Evolutionary conservation across 2,329 filamentous ascomycete species (phyloP), one percentile per base, ranked within the genome.

Genomic region (Phaeosphaeria sp.): DNA sequence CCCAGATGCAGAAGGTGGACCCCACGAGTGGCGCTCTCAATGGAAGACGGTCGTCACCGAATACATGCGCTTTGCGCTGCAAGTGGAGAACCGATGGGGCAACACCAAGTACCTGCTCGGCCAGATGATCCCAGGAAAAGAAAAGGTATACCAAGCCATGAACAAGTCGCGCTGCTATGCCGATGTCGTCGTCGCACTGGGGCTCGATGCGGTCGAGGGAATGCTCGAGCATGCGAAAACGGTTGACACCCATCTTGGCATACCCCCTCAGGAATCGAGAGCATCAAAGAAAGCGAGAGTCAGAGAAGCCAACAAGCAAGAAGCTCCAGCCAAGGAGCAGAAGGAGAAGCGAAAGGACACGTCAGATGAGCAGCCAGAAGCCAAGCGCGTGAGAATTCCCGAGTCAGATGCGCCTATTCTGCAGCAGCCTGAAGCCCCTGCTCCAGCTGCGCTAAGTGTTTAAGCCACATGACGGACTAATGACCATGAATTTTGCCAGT

Each of bases 71-170:
- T 85, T 84, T 30, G 85, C 88, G 27, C 82, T 99, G 68, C 87
- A 90, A 55, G 87, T 92, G 13, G 89, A 94, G 73, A 98, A 99
- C 76, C 88, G 89, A 61, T 95, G 89, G 76, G 90, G 90, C 46
- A 99, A 99, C 79, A 97, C 93, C 5, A 99, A 99, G 76, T 99
- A 90, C 74, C 82, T 95, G 30, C 86, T 99, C 25, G 86, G 87
- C 43, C 92, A 97, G 75, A 85, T 97, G 77, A 87, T 98, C 22
- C 92, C 93, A 0, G 92, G 93, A 17, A 96, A 93, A 75, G 82
- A 87, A 48, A 81, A 85, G 41, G 81, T 81, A 0, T 90, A 90
- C 73, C 82, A 84, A 57, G 77, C 81, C 3, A 83, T 95, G 65
- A 87, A 86, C 60, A 77, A 80, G 47, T 84, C 85, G 59, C 93